These are phyloP conservation scores for Nicotiana otophora DNA, from an alignment of 257 asterid species.

Conservation along the genomic window DNA sequence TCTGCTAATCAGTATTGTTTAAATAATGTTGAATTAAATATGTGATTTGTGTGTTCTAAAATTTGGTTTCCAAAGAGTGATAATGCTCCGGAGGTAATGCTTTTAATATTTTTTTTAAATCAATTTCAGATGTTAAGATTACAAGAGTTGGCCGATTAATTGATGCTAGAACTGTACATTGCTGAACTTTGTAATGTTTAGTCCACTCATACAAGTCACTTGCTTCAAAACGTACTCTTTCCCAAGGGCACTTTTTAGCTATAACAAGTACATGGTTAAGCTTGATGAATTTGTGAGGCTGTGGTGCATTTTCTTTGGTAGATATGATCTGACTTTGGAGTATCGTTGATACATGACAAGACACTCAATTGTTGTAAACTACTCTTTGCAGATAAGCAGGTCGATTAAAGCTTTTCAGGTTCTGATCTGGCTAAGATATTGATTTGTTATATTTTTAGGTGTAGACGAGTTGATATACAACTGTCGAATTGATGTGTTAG, in stretches of 20 bases:
- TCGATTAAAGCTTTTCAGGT: no score
- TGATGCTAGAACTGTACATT: constrained; percentile 60
- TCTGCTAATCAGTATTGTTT: neutral
- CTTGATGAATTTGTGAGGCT: no score
- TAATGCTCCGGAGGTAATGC: constrained; percentile 1
- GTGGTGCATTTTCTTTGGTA: no score
- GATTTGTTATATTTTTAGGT: no score
- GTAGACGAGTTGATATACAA: no score
- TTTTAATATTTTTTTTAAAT: neutral
- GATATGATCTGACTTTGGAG: no score
- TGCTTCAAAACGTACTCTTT: no score
- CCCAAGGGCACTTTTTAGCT: no score
- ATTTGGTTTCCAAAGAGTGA: neutral
- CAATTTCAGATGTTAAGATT: constrained; percentile 28
- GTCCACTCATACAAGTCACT: constrained; percentile 33
- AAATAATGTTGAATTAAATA: neutral
- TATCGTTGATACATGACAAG: neutral
- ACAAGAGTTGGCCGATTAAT: neutral
- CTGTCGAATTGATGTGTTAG: no score
- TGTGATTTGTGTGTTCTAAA: neutral
- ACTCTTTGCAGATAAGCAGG: no score
- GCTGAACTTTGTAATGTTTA: constrained; percentile 48
- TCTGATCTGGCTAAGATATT: no score
- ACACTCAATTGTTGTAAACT: neutral
- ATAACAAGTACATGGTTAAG: no score